A percentile compares a stretch with the other conserved stretches of the same genome.
Evolutionary conservation across 352 stramenopile species (phyloP).

Genomic region (Pelagophyceae sp.): DNA sequence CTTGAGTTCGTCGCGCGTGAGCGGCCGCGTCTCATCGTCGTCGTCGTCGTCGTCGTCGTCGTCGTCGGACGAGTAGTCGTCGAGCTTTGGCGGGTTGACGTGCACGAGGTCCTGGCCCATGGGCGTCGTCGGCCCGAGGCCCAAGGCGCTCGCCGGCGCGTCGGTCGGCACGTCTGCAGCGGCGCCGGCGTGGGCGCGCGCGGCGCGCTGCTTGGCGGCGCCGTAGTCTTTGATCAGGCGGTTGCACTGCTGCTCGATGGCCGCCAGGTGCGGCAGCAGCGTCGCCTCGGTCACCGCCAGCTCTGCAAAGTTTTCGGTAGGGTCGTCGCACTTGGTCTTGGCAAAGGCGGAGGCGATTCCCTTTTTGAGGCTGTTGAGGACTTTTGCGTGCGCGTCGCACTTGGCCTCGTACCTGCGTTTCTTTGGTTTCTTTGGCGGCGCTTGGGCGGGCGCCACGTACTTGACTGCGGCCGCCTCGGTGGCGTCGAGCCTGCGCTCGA

Average conservation of each 20-base stretch:
- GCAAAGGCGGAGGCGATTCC: conserved; percentile 53
- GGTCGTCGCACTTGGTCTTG: conserved; percentile 57
- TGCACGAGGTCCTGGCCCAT: conserved; percentile 77
- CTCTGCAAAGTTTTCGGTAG: conserved; percentile 47
- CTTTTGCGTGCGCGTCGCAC: conserved; percentile 71
- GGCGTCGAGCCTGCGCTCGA: conserved; percentile 62
- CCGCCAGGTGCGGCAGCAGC: conserved; percentile 83
- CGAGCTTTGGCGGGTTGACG: conserved; percentile 81
- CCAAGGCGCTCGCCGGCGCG: conserved; percentile 45
- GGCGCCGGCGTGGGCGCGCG: neutral
- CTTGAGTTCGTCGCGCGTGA: conserved; percentile 81
- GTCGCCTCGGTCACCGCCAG: conserved; percentile 75
- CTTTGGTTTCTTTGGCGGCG: no score
- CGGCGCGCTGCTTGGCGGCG: conserved; percentile 31
- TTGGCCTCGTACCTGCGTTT: no score
- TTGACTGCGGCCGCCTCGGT: conserved; percentile 71
- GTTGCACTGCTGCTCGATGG: conserved; percentile 85
- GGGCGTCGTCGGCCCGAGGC: conserved; percentile 63
- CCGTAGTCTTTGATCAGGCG: conserved; percentile 77
- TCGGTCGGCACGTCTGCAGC: neutral
- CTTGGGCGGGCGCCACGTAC: no score
- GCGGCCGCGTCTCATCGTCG: conserved; percentile 73
- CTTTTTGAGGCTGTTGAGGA: conserved; percentile 73
- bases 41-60: conserved; percentile 71
- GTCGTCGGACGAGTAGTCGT: conserved; percentile 82